Evolutionary conservation across 2,329 filamentous ascomycete species (phyloP), one percentile per base, ranked within the genome.

Genomic region (Eutypa lata): DNA sequence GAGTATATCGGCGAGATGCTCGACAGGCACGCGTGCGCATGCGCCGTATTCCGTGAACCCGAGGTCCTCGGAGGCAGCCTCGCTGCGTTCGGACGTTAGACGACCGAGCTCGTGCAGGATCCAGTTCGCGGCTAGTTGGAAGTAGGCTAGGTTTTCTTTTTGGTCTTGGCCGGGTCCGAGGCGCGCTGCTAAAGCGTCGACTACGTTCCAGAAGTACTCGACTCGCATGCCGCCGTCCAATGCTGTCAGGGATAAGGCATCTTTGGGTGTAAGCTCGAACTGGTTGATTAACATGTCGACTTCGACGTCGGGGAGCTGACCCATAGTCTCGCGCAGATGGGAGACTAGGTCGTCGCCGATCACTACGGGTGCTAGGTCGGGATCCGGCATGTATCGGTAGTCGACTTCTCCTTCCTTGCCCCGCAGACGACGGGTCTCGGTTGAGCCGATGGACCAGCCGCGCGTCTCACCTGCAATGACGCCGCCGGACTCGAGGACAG

Each of bases 361-460:
- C 2, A 91, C 68, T 2, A 99, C 77, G 1, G 94, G 91, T 0
- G 83, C 81, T 14, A 99, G 78, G 67, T 99, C 94, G 5, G 94
- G 90, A 68, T 99, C 94, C 0, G 94, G 93, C 93, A 99, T 97
- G 68, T 99, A 99, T 42, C 94, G 82, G 71, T 99, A 99, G 70
- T 99, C 94, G 6, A 97, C 91, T 66, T 96, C 93, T 47, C 94
- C 94, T 70, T 97, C 94, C 70, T 99, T 99, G 24, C 91, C 91
- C 63, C 94, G 83, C 43, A 99, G 75, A 40, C 88, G 82, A 53
- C 84, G 85, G 3, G 94, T 97, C 67, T 91, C 87, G 3, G 84
- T 91, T 57, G 85, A 87, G 2, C 91, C 91, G 22, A 96, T 80
- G 1, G 90, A 89, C 91, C 92, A 99, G 6, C 94, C 93, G 53